Percentiles rank a stretch among this genome's conserved stretches.
Evolutionary conservation across 1,284 basidiomycete species (phyloP).

Genomic region (Fomitopsis betulina): DNA sequence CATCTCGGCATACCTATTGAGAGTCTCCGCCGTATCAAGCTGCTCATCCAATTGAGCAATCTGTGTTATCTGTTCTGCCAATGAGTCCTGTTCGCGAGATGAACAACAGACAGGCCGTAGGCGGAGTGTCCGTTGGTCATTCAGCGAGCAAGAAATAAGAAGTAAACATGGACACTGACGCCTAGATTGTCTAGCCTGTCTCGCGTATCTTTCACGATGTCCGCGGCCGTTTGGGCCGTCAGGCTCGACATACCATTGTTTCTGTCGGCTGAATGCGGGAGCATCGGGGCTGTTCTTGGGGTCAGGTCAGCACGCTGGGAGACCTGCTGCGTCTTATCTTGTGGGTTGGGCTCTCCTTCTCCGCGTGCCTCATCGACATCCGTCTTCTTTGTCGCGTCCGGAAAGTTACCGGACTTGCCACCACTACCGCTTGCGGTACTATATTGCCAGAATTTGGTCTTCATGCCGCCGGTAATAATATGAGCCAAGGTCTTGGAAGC

Average conservation of each 20-base stretch:
- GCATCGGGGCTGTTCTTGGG: too few species aligned
- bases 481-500: background rate
- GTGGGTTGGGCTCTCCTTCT: background rate
- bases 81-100: constrained; percentile 21
- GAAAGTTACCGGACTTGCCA: background rate
- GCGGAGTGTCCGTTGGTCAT: background rate
- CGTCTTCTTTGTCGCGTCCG: too few species aligned
- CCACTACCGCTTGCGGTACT: background rate
- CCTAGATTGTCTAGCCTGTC: constrained; percentile 20
- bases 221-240: background rate
- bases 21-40: constrained; percentile 22
- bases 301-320: background rate
- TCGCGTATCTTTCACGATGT: constrained; percentile 24
- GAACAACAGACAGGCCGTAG: background rate
- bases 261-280: too few species aligned
- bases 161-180: constrained; percentile 12
- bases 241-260: background rate
- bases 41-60: constrained; percentile 29
- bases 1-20: constrained; percentile 17
- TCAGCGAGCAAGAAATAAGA: constrained; percentile 2
- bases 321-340: background rate
- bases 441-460: background rate
- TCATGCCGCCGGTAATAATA: background rate
- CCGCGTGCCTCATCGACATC: too few species aligned
- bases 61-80: constrained; percentile 30